phyloP scores from a whole-genome alignment of 2,329 filamentous ascomycete species.

The Aphanocladium album region DNA sequence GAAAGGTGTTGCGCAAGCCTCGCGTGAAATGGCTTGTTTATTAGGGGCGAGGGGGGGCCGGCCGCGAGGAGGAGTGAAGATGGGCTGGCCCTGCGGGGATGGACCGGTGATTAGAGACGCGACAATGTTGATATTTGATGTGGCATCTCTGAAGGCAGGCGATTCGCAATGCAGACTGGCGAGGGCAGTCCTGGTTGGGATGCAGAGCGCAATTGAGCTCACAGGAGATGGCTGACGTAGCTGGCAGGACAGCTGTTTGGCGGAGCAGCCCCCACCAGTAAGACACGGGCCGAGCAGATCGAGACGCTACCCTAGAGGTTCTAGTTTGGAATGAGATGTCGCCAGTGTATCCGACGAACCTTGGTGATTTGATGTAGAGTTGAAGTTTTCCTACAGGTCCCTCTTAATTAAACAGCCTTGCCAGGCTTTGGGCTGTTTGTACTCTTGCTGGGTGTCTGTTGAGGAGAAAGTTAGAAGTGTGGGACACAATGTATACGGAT shows the following conservation, averaged over 20 bases:
- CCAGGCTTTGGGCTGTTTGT: too few relatives aligned
- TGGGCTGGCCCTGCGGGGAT: background rate
- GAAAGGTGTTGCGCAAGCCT: background rate
- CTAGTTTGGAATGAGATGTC: background rate
- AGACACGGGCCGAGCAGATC: background rate
- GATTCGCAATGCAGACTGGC: background rate
- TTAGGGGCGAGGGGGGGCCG: background rate
- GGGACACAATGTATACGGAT: too few relatives aligned
- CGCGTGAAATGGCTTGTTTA: background rate
- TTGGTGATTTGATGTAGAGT: background rate
- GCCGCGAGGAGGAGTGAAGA: background rate
- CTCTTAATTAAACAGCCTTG: too few relatives aligned
- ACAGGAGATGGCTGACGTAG: slow-evolving; percentile 11
- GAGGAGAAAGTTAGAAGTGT: too few relatives aligned
- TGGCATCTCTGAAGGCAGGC: slow-evolving; percentile 4
- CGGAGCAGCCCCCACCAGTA: slow-evolving; percentile 5
- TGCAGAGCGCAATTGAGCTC: slow-evolving; percentile 1
- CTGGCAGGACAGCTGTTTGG: background rate
- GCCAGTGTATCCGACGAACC: too few relatives aligned
- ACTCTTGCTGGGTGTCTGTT: too few relatives aligned
- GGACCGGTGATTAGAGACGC: background rate
- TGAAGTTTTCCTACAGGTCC: too few relatives aligned
- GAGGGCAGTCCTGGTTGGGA: background rate
- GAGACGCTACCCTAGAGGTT: background rate
- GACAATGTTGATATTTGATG: background rate